Base-by-base conservation (phyloP, 352 stramenopile genomes). In the Pythium phragmiticola region DNA sequence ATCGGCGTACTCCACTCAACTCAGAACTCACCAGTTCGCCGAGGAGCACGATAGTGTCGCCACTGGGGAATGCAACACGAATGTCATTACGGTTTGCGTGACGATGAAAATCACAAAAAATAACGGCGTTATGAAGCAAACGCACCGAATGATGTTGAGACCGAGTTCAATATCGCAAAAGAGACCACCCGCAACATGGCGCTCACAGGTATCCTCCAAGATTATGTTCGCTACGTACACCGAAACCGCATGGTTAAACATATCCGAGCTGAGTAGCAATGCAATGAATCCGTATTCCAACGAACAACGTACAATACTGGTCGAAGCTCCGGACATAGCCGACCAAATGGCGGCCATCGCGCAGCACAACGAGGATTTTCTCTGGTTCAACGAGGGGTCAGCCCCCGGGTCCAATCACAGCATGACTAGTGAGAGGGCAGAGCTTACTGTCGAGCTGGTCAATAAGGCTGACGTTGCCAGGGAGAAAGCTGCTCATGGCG, bases 131-230 rank as follows among this genome's bases (percentile, higher is more conserved):
- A 46, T 4, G 13, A n/a, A 4, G 4, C 6, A 7, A 4, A 41
- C 67, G 16, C 70, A 95, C 75, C 96, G 84, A 49, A 99, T 94
- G 66, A 99, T 92, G 75, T 98, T 98, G n/a, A 99, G 73, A 28
- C 95, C 95, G 47, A 99, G 73, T 60, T 97, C 84, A 60, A 99
- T 96, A 66, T 99, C 96, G 42, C 94, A 95, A 74, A 98, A 99
- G 60, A 97, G 81, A 37, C 79, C 80, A 51, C 80, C 80, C 33
- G 89, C 82, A 37, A 96, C 82, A 60, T 96, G 83, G 65, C 92
- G 87, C 72, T 98, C 92, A 72, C 85, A 97, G 54, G 95, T 98
- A 70, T 98, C 92, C 73, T 98, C 89, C 23, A 99, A 73, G 53
- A 99, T 96, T 68, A 99, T 97, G 73, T 99, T 99, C 26, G 88